Base-by-base conservation (phyloP, 73 alveolate species). In the Symbiodinium natans region DNA sequence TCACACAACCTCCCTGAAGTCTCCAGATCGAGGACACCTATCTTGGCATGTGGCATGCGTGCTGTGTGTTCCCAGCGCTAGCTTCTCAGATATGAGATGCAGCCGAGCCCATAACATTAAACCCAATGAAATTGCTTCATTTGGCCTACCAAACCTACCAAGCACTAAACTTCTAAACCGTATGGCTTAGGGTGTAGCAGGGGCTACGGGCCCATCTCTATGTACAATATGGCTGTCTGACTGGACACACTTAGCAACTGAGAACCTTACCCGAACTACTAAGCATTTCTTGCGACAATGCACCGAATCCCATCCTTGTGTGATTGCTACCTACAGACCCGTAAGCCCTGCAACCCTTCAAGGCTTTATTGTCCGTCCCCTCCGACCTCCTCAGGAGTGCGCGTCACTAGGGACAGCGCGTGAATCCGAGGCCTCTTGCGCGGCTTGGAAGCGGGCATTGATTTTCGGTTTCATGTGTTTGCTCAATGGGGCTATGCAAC, bases 371-470 rank as follows among this genome's bases (percentile, higher is more conserved):
- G 93, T 36, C 86, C 86, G 33, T 77, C 86, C 15, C 46, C 86
- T 36, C 46, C 86, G 21, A 73, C 40, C 38, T 77, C 86, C 38
- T 77, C 86, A 31, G 86, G 86, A 36, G 86, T 77, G 33, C 46
- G 93, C 83, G 93, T 86, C 39, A 86, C 83, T 48, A 86, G 71
- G 56, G 93, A 86, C 38, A 86, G 29, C 40, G 93, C 93, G 21
- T 86, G 93, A 77, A 86, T 86, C 25, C 93, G 74, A 23, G 93
- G 82, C 93, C 93, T 86, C 27, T 41, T 40, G n/a, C 11, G 38
- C 82, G 39, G 82, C 31, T 27, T 3, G 11, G 82, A 29, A 15
- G 29, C 27, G 10, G 17, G 86, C 41, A n/a, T 7, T 34, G 5
- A n/a, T n/a, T n/a, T n/a, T n/a, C n/a, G n/a, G n/a, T n/a, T n/a